Percentiles rank a stretch among this genome's conserved stretches.
Conservation (phyloP, 805 yeast genomes). For the Candida arabinofermentans region DNA sequence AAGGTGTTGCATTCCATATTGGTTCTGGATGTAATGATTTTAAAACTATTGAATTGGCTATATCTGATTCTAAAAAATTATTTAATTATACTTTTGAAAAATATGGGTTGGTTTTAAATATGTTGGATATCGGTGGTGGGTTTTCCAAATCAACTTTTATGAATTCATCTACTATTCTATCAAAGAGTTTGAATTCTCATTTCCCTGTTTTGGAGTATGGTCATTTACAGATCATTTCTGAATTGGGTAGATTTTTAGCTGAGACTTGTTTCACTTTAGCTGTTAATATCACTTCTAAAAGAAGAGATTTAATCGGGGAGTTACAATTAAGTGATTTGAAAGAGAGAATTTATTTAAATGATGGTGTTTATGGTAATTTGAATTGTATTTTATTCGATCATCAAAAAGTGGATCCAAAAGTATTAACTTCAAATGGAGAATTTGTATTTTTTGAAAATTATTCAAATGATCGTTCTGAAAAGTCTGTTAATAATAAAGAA, state of each 20-base stretch:
- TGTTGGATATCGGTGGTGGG: constrained; percentile 90
- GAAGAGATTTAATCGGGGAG: constrained; percentile 31
- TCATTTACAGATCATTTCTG: constrained; percentile 64
- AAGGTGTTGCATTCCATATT: constrained; percentile 91
- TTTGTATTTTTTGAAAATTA: constrained; percentile 23
- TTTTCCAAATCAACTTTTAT: constrained; percentile 61
- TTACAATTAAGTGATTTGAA: constrained; percentile 20
- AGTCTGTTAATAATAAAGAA: constrained; percentile 6
- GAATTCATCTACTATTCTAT: constrained; percentile 54
- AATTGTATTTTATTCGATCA: constrained; percentile 93
- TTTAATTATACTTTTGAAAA: constrained; percentile 52
- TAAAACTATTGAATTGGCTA: constrained; percentile 62
- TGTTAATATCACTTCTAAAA: constrained; percentile 79
- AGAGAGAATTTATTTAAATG: constrained; percentile 84
- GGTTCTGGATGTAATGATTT: constrained; percentile 90
- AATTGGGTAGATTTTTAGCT: constrained; percentile 90
- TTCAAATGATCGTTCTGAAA: constrained; percentile 8
- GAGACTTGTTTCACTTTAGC: constrained; percentile 84
- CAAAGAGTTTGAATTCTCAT: constrained; percentile 46
- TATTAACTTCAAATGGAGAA: constrained; percentile 52
- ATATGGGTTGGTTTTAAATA: constrained; percentile 43
- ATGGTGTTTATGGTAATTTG: constrained; percentile 94
- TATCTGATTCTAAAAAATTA: constrained; percentile 61
- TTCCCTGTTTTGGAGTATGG: constrained; percentile 47
- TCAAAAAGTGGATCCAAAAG: constrained; percentile 69